Evolutionary conservation across 257 asterid species (phyloP), one percentile per base, ranked within the genome.

Genomic region (Salvia miltiorrhiza): DNA sequence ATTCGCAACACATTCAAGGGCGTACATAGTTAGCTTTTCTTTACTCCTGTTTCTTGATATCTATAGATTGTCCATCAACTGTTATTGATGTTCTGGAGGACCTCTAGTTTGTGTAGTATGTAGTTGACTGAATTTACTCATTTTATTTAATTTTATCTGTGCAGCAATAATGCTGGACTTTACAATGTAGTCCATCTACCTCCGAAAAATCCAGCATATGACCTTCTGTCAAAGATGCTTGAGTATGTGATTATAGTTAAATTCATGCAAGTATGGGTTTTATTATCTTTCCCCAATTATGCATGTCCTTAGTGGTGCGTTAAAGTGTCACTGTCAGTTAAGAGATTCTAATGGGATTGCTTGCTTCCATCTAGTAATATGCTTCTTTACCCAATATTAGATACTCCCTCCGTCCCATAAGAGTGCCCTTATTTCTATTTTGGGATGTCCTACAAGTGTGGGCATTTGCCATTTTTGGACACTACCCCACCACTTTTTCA

Each of bases 201-300:
- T 71, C 83, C 93, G 19, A 90, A 93, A 86, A 85, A 74, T 80
- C 96, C 99, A 71, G 93, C 96, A 72, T 93, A 78, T 73, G 97
- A 90, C 77, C 99, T 93, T 79, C 91, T 93, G 71, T 87, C 96
- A 14, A 88, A 83, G 90, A 93, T 93, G 99, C 99, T 93, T 1
- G 99, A 93, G 99, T 93, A 93, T 54, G 97, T 78, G 64, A 6
- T 60, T 70, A 9, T 63, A 56, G 61, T 77, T 20, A 48, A 35
- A 26, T 70, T 75, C 58, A 37, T 80, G 71, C 59, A 65, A 65
- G 71, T 55, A 40, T 75, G 44, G 52, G 19, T 74, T 59, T 53
- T 58, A 53, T 37, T 48, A 14, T 41, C 20, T 13, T 35, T 67
- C 52, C 52, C 17, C 63, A 56, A 16, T 61, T 33, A 41, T 69